Evolutionary conservation across 148 eudicot species (phyloP).

Genomic region (Suaeda aralocaspica): DNA sequence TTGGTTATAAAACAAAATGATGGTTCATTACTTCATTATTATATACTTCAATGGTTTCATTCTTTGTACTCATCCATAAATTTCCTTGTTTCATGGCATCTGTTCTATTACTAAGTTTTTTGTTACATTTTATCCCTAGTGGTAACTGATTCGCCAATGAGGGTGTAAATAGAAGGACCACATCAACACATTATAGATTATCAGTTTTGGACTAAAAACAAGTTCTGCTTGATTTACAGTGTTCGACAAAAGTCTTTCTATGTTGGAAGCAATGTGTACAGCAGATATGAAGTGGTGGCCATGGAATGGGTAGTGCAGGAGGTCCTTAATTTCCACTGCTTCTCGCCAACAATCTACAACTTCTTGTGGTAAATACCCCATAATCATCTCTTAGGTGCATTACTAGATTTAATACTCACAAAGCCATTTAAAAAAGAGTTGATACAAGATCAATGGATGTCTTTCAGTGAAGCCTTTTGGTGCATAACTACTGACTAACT

Average conservation of each 20-base stretch:
- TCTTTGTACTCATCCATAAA: background rate
- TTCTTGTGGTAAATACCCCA: constrained; percentile 61
- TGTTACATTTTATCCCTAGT: background rate
- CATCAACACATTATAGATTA: background rate
- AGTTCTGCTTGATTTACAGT: constrained; percentile 38
- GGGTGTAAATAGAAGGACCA: background rate
- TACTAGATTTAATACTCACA: too few relatives aligned
- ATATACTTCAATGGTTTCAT: too few relatives aligned
- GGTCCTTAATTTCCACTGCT: constrained; percentile 78
- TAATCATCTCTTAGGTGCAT: background rate
- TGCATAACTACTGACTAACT: background rate
- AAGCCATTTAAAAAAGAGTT: too few relatives aligned
- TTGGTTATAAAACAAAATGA: background rate
- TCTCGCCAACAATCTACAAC: constrained; percentile 73
- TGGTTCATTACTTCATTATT: background rate
- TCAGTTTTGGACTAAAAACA: background rate
- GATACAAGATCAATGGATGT: too few relatives aligned
- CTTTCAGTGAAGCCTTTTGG: too few relatives aligned
- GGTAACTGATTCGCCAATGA: background rate
- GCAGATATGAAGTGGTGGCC: constrained; percentile 83
- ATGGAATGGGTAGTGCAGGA: constrained; percentile 99
- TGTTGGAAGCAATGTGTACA: constrained; percentile 54
- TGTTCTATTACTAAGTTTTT: background rate
- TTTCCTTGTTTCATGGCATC: too few relatives aligned
- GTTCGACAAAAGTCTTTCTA: constrained; percentile 48